These are phyloP conservation scores for Boletus tylopilopsis DNA, from an alignment of 768 basidiomycete species.

Conservation along the genomic window DNA sequence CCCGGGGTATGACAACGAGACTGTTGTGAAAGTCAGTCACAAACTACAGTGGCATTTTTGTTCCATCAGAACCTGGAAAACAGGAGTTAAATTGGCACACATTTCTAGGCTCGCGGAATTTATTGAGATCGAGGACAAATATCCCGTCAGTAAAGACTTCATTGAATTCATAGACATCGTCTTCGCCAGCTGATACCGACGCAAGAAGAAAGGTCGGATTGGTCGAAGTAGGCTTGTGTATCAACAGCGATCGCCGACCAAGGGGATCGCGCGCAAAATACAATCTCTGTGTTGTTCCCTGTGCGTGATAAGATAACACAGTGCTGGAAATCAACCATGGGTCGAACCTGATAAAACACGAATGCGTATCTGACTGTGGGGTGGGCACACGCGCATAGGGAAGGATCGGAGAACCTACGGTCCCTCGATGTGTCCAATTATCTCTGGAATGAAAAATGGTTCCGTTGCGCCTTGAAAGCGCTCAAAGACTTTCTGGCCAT, in stretches of 20 bases:
- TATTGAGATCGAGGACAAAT: conserved; percentile 47
- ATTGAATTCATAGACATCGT: conserved; percentile 47
- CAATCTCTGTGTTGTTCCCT: conserved; percentile 46
- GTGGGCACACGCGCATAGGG: neutral
- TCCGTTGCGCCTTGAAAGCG: conserved; percentile 22
- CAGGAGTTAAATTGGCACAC: conserved; percentile 20
- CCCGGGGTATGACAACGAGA: conserved; percentile 22
- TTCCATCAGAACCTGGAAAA: neutral
- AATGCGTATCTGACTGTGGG: conserved; percentile 63
- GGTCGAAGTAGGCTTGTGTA: conserved; percentile 51
- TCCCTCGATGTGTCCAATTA: conserved; percentile 69
- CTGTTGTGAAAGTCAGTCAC: conserved; percentile 16
- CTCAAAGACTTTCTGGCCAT: conserved; percentile 54
- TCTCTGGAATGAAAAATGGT: conserved; percentile 41
- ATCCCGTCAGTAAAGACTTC: conserved; percentile 61
- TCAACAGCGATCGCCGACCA: conserved; percentile 79
- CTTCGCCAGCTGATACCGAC: conserved; percentile 57
- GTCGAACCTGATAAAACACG: conserved; percentile 67
- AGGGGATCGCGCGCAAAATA: conserved; percentile 82
- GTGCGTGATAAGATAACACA: conserved; percentile 1
- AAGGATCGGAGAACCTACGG: conserved; percentile 52
- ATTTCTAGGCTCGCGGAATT: conserved; percentile 17
- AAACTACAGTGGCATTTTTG: conserved; percentile 13
- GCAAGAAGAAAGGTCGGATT: conserved; percentile 57
- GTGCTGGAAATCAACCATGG: neutral